phyloP scores from a whole-genome alignment of 2,329 filamentous ascomycete genomes.

The Pseudopyrenochaeta lycopersici region DNA sequence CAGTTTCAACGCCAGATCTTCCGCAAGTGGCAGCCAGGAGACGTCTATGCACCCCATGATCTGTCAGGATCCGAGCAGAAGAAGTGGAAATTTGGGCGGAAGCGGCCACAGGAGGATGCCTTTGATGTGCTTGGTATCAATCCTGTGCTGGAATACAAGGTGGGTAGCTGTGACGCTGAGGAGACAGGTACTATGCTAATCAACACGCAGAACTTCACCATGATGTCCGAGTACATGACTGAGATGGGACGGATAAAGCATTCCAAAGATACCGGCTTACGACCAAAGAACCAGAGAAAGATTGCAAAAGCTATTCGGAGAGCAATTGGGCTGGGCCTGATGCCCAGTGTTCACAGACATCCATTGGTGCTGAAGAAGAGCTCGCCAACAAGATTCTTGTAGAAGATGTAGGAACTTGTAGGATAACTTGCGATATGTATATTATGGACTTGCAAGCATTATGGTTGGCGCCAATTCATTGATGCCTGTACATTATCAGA shows the following conservation, averaged over 20 bases:
- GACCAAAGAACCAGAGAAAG: slow-evolving; percentile 89
- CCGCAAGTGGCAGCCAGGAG: slow-evolving; percentile 77
- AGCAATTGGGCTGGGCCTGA: slow-evolving; percentile 86
- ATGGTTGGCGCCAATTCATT: slow-evolving; percentile 1
- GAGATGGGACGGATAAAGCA: slow-evolving; percentile 85
- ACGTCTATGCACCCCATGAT: slow-evolving; percentile 92
- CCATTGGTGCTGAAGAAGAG: slow-evolving; percentile 60
- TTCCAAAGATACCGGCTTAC: slow-evolving; percentile 77
- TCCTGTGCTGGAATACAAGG: slow-evolving; percentile 87
- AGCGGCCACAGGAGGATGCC: slow-evolving; percentile 69
- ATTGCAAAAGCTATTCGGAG: slow-evolving; percentile 92
- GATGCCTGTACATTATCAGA: background rate
- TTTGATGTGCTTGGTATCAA: slow-evolving; percentile 83
- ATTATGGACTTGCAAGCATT: slow-evolving; percentile 14
- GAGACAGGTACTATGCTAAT: background rate
- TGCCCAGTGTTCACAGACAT: slow-evolving; percentile 90
- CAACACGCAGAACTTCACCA: slow-evolving; percentile 80
- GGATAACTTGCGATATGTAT: slow-evolving; percentile 10
- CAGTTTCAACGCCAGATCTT: slow-evolving; percentile 71
- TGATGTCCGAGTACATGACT: slow-evolving; percentile 90
- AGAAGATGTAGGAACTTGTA: background rate
- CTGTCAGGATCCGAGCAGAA: slow-evolving; percentile 78
- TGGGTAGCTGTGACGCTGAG: slow-evolving; percentile 51
- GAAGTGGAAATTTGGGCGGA: slow-evolving; percentile 73
- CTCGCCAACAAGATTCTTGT: slow-evolving; percentile 30